Evolutionary conservation across 192 early-diverging fungal species (phyloP), one percentile per base, ranked within the genome.

Genomic region (Coemansia asiatica): DNA sequence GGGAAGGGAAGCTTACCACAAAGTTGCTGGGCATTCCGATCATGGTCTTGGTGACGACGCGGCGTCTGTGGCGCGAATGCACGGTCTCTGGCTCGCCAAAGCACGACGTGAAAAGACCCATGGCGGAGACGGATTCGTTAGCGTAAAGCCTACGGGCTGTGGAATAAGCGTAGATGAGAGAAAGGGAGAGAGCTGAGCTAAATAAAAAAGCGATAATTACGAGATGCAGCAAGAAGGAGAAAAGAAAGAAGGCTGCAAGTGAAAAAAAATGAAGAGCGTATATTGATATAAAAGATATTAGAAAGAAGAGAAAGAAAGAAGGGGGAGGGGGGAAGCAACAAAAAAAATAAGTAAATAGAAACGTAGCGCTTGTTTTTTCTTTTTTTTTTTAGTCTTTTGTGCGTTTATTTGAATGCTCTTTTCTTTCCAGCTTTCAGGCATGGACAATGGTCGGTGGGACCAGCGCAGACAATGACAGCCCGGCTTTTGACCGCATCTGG

Each of bases 21-120:
- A 81, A 81, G 69, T 81, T 81, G 44, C 63, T 72, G 19, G 79
- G 79, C 57, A 63, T 54, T 6, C 79, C 74, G 48, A 81, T 81
- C 79, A 81, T 81, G 21, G 79, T 74, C 67, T 81, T 81, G 54
- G 73, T 81, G 26, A 81, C 75, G 3, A 56, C 66, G 6, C 74
- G 69, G 7, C 71, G 61, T 25, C 64, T 54, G 29, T 31, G 18
- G 28, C 64, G 60, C 28, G 50, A 56, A 6, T 78, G 58, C 26
- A 44, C 33, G 21, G 59, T 27, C 25, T 71, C 80, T 15, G 53
- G 28, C 38, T 76, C 74, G 38, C 74, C 74, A 65, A 76, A 82
- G 71, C 74, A 82, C 56, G 80, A 82, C 0, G 80, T 60, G 56
- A 82, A 82, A 35, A 81, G 67, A 21, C 79, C 73, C 73, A 81